Percentiles rank a stretch among this genome's conserved stretches.
phyloP scores from a whole-genome alignment of 805 yeast species.

The Debaryomyces prosopidis region DNA sequence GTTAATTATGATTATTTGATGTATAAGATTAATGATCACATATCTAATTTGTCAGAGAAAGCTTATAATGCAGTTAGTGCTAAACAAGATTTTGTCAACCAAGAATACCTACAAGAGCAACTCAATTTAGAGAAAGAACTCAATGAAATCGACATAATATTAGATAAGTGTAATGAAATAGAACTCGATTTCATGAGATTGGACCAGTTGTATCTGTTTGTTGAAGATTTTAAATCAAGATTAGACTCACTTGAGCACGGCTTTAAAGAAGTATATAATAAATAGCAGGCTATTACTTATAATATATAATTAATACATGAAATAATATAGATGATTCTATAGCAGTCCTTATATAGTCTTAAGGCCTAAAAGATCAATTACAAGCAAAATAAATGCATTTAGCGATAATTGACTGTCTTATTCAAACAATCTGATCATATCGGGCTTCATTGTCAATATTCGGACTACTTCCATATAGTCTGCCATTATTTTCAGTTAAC shows the following conservation, averaged over 20 bases:
- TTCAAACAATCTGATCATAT: no score
- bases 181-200: slow-evolving; percentile 55
- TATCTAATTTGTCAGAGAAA: slow-evolving; percentile 46
- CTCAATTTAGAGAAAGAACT: slow-evolving; percentile 40
- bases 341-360: background rate
- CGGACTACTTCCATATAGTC: no score
- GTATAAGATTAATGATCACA: slow-evolving; percentile 59
- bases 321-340: background rate
- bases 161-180: slow-evolving; percentile 48
- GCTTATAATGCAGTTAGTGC: slow-evolving; percentile 29
- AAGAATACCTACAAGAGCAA: slow-evolving; percentile 21
- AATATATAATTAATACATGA: background rate
- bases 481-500: no score
- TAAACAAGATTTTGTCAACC: slow-evolving; percentile 32
- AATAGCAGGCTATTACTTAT: background rate
- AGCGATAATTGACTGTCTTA: no score
- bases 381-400: no score
- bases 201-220: slow-evolving; percentile 46
- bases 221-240: slow-evolving; percentile 41
- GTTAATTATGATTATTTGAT: slow-evolving; percentile 65
- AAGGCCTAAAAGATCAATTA: no score
- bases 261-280: slow-evolving; percentile 7
- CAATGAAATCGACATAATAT: slow-evolving; percentile 35
- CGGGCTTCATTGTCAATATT: no score
- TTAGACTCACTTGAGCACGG: slow-evolving; percentile 32